Evolutionary conservation across 495 filamentous ascomycete species (phyloP), one percentile per base, ranked within the genome.

Genomic region (Penicillium pulvis): DNA sequence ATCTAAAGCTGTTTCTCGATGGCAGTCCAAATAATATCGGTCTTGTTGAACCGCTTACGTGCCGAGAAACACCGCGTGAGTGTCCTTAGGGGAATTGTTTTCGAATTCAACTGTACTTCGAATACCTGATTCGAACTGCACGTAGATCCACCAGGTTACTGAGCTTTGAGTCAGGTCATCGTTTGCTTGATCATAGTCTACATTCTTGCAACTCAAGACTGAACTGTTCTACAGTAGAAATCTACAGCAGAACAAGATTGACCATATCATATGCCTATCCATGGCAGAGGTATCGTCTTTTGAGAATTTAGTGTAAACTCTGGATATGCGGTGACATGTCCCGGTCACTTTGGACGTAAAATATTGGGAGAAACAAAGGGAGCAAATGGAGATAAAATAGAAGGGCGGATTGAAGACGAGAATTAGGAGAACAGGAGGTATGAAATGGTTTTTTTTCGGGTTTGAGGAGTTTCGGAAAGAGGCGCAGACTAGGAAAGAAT

Each of bases 21-120:
- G 26, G 61, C 20, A 16, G 62, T 54, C 67, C 52, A 69, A 35
- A 64, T 44, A 24, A 68, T 67, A 17, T 64, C 45, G 33, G 58
- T 56, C 19, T 59, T 0, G 2, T 69, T 47, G 53, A 64, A 68
- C 3, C 51, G 47, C 44, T 68, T 63, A 11, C n/a, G n/a, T n/a
- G n/a, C n/a, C n/a, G n/a, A n/a, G n/a, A n/a, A n/a, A n/a, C n/a
- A n/a, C n/a, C n/a, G n/a, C n/a, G n/a, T n/a, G n/a, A n/a, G n/a
- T n/a, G n/a, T n/a, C n/a, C n/a, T n/a, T n/a, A n/a, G n/a, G n/a
- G n/a, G n/a, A n/a, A n/a, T n/a, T n/a, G n/a, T n/a, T n/a, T n/a
- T n/a, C n/a, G n/a, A n/a, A n/a, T n/a, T n/a, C n/a, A n/a, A n/a
- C n/a, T n/a, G n/a, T n/a, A 23, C 20, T 28, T 28, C 28, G 28